Evolutionary conservation across 2,329 filamentous ascomycete genomes (phyloP), one percentile per base, ranked within the genome.

Genomic region (Ophiocordyceps polyrhachis-furcata): DNA sequence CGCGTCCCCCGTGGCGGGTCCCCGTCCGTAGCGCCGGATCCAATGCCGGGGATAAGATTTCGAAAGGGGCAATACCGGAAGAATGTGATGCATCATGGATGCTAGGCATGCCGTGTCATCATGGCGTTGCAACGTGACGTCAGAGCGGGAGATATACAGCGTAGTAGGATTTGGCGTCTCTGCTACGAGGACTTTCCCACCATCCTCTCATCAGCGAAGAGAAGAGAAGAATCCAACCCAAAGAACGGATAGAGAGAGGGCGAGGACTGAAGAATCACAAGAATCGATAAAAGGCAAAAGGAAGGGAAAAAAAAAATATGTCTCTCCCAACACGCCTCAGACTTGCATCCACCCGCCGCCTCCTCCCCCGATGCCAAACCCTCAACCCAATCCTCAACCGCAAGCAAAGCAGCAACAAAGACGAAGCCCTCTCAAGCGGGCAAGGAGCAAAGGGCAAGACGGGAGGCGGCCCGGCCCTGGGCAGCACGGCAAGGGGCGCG

Each of bases 391-490:
- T 15, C 42, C 19, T 21, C 8, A 23, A 32, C 8, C 23, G 23
- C 8, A 42, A 3, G 3, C 31, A 31, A 9, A 8, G 12, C 19
- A 9, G 14, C 17, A 11, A 23, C 31, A 6, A 23, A 23, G 6
- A 6, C 21, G 21, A 23, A 23, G 9, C 17, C 29, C 14, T 23
- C 19, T 13, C 32, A 0, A 54, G 53, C 13, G 49, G 51, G 0
- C 56, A 56, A 2, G 46, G 46, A 14, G 25, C 42, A 9, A 60
- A 55, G 21, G 65, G 65, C 12, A 51, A 54, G 7, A 66, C 64
- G 0, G 65, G 64, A 1, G 64, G 65, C 8, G 64, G 64, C 3
- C 45, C 60, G 28, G 46, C 58, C 0, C 62, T 67, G 5, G 48
- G 51, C 21, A 45, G 46, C 46, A 59, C 53, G 1, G 56, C 58